Evolutionary conservation across 768 basidiomycete species (phyloP).

Genomic region (Suillus placidus): DNA sequence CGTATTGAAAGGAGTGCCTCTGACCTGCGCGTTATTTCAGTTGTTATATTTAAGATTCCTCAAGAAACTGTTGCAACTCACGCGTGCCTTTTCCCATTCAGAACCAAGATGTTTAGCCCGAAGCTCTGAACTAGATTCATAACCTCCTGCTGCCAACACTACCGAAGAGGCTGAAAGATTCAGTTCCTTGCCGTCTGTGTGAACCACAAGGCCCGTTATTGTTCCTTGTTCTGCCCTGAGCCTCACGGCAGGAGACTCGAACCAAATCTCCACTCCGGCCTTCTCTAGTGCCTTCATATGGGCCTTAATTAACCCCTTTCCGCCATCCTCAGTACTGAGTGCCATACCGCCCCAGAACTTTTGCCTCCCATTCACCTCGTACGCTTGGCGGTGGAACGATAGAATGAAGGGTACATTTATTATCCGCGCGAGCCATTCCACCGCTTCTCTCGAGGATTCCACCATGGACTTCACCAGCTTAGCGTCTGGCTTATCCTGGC

Average conservation of each 20-base stretch:
- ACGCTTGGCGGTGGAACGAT: conserved; percentile 69
- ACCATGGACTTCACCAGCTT: conserved; percentile 56
- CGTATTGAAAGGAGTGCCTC: conserved; percentile 73
- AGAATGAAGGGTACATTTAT: conserved; percentile 58
- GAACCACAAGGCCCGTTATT: conserved; percentile 51
- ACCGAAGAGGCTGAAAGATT: conserved; percentile 47
- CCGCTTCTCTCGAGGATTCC: conserved; percentile 53
- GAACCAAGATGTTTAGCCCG: conserved; percentile 58
- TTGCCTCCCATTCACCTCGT: conserved; percentile 60
- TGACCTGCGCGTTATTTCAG: conserved; percentile 44
- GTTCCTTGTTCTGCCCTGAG: conserved; percentile 37
- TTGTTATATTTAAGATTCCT: not conserved
- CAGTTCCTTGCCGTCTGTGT: conserved; percentile 38
- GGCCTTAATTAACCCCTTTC: conserved; percentile 65
- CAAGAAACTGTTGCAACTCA: conserved; percentile 25
- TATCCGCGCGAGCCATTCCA: conserved; percentile 57
- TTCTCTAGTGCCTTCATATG: conserved; percentile 52
- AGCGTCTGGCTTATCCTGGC: conserved; percentile 50
- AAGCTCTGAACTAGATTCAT: conserved; percentile 57
- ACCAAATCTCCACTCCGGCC: conserved; percentile 60
- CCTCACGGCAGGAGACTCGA: conserved; percentile 48
- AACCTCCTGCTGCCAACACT: conserved; percentile 68
- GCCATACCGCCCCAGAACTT: conserved; percentile 76
- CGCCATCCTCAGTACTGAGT: conserved; percentile 62
- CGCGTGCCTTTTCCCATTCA: conserved; percentile 61